Evolutionary conservation across 2,329 filamentous ascomycete species (phyloP).

Genomic region (Apiospora hydei): DNA sequence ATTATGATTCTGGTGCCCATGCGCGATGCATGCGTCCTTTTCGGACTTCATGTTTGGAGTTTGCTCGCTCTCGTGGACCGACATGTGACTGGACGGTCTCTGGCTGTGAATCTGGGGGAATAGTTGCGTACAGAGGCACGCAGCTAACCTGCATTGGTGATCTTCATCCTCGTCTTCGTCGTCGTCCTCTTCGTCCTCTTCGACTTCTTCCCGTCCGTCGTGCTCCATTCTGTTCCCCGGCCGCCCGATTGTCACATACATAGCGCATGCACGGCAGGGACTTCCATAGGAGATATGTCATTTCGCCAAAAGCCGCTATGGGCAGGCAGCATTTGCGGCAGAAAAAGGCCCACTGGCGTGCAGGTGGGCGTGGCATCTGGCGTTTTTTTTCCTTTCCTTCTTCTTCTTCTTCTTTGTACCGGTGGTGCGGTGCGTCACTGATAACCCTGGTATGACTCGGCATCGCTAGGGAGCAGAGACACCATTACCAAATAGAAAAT

Average conservation of each 20-base stretch:
- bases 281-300: not conserved
- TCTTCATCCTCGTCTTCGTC: no score
- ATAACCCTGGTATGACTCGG: conserved; percentile 18
- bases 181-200: no score
- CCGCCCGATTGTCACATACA: no score
- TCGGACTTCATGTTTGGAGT: not conserved
- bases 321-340: no score
- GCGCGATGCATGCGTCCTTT: not conserved
- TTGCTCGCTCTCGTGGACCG: not conserved
- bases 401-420: not conserved
- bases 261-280: no score
- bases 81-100: not conserved
- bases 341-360: not conserved
- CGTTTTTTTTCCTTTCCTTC: not conserved
- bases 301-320: no score
- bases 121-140: no score
- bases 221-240: no score
- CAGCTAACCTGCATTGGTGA: no score
- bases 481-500: conserved; percentile 22
- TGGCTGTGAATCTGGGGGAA: not conserved
- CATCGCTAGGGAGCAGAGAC: conserved; percentile 4
- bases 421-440: conserved; percentile 23
- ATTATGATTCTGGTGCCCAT: not conserved
- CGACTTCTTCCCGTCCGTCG: no score
- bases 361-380: not conserved